These are phyloP conservation scores for Chalciporus chontae DNA, from an alignment of 768 basidiomycete species.

Conservation along the genomic window DNA sequence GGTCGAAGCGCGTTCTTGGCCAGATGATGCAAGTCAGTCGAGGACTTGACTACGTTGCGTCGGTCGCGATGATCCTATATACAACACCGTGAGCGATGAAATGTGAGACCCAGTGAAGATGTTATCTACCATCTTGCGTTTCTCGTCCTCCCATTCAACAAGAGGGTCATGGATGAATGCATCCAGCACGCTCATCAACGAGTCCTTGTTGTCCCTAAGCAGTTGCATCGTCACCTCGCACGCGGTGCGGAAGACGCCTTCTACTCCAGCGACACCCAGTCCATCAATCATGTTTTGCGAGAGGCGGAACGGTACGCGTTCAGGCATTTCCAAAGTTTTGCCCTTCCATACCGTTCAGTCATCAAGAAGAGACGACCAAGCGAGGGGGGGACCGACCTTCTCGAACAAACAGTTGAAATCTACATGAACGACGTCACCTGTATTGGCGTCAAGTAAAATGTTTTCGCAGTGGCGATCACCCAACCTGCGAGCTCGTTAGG, in stretches of 20 bases:
- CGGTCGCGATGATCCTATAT: constrained; percentile 42
- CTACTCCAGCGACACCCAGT: constrained; percentile 88
- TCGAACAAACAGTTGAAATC: constrained; percentile 99
- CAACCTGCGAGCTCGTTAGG: constrained; percentile 47
- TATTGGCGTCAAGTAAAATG: constrained; percentile 84
- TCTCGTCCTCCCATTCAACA: constrained; percentile 91
- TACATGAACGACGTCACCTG: constrained; percentile 91
- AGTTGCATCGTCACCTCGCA: constrained; percentile 89
- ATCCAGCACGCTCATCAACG: constrained; percentile 91
- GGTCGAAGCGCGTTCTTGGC: constrained; percentile 75
- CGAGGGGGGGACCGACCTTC: constrained; percentile 50
- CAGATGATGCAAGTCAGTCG: constrained; percentile 57
- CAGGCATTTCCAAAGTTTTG: constrained; percentile 81
- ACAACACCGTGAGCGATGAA: not conserved
- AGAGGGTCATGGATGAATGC: constrained; percentile 97
- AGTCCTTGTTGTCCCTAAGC: constrained; percentile 87
- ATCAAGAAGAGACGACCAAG: not conserved
- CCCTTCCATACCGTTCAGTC: constrained; percentile 42
- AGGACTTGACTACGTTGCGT: constrained; percentile 44
- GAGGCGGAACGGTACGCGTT: constrained; percentile 90
- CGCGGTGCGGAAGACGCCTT: constrained; percentile 89
- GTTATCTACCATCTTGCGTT: constrained; percentile 53
- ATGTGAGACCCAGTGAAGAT: not conserved
- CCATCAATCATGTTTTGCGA: constrained; percentile 93
- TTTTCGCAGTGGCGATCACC: constrained; percentile 98